These are phyloP conservation scores for Botrytis deweyae DNA, from an alignment of 2,329 filamentous ascomycete species.

Conservation along the genomic window DNA sequence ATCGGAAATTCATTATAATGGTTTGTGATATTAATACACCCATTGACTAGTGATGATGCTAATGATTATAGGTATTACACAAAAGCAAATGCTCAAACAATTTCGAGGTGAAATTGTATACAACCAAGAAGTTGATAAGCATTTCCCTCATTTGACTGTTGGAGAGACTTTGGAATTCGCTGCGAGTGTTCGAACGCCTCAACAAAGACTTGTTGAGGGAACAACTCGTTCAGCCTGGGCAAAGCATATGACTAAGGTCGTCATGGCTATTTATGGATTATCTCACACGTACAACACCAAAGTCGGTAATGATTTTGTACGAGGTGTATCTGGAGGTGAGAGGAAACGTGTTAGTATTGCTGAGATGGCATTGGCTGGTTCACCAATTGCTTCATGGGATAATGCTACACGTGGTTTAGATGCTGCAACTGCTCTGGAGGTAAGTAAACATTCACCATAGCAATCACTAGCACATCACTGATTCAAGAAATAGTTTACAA, in stretches of 20 bases:
- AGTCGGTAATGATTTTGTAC: slow-evolving; percentile 72
- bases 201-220: slow-evolving; percentile 54
- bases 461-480: background rate
- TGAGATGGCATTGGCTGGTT: slow-evolving; percentile 63
- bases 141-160: slow-evolving; percentile 75
- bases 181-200: slow-evolving; percentile 65
- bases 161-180: slow-evolving; percentile 74
- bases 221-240: slow-evolving; percentile 56
- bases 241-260: slow-evolving; percentile 49
- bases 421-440: slow-evolving; percentile 64
- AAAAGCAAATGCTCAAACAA: slow-evolving; percentile 53
- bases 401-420: slow-evolving; percentile 66
- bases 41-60: slow-evolving; percentile 47
- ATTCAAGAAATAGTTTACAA: slow-evolving; percentile 55
- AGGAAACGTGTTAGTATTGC: slow-evolving; percentile 80
- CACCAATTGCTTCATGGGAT: slow-evolving; percentile 45
- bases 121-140: slow-evolving; percentile 73
- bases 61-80: slow-evolving; percentile 47
- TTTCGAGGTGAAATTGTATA: slow-evolving; percentile 69
- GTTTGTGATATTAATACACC: slow-evolving; percentile 56
- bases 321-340: slow-evolving; percentile 68
- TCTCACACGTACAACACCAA: slow-evolving; percentile 71
- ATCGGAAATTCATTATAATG: slow-evolving; percentile 62
- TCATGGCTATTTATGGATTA: slow-evolving; percentile 68
- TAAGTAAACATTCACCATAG: background rate